Evolutionary conservation across 805 yeast genomes (phyloP), one percentile per base, ranked within the genome.

Genomic region (Kluyveromyces nonfermentans): DNA sequence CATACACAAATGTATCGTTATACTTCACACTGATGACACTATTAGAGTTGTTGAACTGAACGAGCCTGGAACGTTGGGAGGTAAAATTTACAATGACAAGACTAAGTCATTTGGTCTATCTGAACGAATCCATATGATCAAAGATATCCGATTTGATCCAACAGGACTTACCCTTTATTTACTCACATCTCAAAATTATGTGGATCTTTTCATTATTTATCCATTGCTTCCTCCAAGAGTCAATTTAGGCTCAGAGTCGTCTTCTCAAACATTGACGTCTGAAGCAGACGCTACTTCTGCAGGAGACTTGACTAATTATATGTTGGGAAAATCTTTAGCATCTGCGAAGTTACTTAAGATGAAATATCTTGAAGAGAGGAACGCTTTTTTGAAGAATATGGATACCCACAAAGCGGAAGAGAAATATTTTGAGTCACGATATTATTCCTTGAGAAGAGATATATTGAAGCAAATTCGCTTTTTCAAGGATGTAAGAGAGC

Each of bases 191-290:
- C 55, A 63, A 8, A 82, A 77, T 42, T 78, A 82, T 15, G 56
- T 58, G 12, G 85, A 82, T 49, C 47, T 84, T 1, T 80, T 72
- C 52, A 65, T 73, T 1, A 62, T 83, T 3, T 77, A 73, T 49
- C 93, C 93, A n/a, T 80, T 80, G 56, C 52, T 75, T 17, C 86
- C 89, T 0, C 47, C 57, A 1, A 58, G 65, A 20, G 51, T 77
- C 21, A 57, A 69, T 1, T 65, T 70, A n/a, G 41, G 70, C 1
- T 48, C 56, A 31, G 46, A 9, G 16, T 10, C 7, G 20, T 16
- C 3, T 16, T 16, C 17, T 10, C 21, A 35, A 8, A 3, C 16
- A 35, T 28, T 12, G 14, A 28, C 7, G 14, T 52, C 1, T 60
- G 65, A 51, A 42, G 67, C 5, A 60, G 61, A 44, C 53, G 50